Conservation (phyloP, 352 stramenopile species). For the Pythium brachiatum region DNA sequence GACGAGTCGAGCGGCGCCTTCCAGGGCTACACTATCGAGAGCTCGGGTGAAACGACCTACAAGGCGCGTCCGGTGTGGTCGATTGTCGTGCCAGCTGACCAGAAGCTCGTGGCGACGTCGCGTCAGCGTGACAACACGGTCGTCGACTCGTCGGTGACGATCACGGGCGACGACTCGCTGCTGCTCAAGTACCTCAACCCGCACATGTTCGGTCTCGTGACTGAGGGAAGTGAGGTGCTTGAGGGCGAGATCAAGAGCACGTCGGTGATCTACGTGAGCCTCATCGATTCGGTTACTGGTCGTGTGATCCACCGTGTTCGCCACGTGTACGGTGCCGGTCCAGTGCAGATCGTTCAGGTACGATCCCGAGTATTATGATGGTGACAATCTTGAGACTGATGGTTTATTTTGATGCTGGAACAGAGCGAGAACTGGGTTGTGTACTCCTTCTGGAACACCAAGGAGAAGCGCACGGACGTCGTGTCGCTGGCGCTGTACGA, state of each 20-base stretch:
- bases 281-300: conserved; percentile 95
- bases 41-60: conserved; percentile 28
- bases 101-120: conserved; percentile 53
- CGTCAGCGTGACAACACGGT: conserved; percentile 60
- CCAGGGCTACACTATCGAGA: conserved; percentile 57
- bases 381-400: neutral
- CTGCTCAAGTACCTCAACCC: conserved; percentile 98
- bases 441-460: conserved; percentile 95
- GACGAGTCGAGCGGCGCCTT: conserved; percentile 44
- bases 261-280: conserved; percentile 80
- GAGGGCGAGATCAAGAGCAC: conserved; percentile 32
- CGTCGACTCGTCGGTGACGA: conserved; percentile 75
- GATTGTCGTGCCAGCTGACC: conserved; percentile 57
- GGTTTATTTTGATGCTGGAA: conserved; percentile 1
- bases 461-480: conserved; percentile 81
- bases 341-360: conserved; percentile 73
- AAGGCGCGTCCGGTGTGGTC: conserved; percentile 61
- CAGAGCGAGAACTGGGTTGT: conserved; percentile 96
- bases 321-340: conserved; percentile 72
- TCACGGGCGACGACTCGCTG: conserved; percentile 94
- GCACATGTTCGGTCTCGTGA: conserved; percentile 92
- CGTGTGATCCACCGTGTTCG: conserved; percentile 91
- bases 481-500: conserved; percentile 93
- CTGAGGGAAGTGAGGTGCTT: conserved; percentile 53
- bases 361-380: neutral